Conservation (phyloP, 805 yeast genomes). For the Yamadazyma paraphyllophila region DNA sequence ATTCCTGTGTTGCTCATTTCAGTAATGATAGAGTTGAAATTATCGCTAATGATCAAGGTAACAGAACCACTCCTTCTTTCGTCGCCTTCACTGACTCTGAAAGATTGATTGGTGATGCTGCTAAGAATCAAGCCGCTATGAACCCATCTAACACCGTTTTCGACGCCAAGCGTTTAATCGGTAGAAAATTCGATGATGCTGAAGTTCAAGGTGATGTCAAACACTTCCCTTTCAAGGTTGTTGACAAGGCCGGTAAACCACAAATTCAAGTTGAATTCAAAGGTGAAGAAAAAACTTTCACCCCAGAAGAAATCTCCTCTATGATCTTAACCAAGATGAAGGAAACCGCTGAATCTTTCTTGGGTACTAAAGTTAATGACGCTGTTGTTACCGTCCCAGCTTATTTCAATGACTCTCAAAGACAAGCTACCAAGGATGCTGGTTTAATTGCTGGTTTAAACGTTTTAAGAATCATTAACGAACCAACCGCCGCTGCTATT, state of each 20-base stretch:
- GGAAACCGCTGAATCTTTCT: constrained; percentile 89
- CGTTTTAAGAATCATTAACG: constrained; percentile 92
- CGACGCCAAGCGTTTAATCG: constrained; percentile 91
- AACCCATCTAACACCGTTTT: constrained; percentile 91
- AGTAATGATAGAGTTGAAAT: constrained; percentile 91
- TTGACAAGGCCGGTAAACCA: constrained; percentile 75
- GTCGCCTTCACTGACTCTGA: constrained; percentile 94
- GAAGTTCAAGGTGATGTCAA: constrained; percentile 62
- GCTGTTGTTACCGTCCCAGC: constrained; percentile 98
- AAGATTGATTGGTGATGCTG: constrained; percentile 95
- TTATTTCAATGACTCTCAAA: constrained; percentile 94
- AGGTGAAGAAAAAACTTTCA: constrained; percentile 84
- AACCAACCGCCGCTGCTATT: constrained; percentile 89
- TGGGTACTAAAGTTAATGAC: constrained; percentile 54
- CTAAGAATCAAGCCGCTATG: constrained; percentile 96
- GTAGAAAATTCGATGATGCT: constrained; percentile 81
- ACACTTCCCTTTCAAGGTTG: constrained; percentile 83
- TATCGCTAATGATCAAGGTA: constrained; percentile 98
- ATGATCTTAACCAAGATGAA: constrained; percentile 90
- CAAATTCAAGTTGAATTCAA: constrained; percentile 80
- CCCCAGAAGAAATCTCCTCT: constrained; percentile 94
- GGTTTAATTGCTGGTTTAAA: constrained; percentile 95
- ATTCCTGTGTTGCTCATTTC: constrained; percentile 96
- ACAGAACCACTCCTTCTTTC: constrained; percentile 95
- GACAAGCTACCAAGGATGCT: constrained; percentile 98